Conservation (phyloP, 2,329 filamentous ascomycete species). For the Chaetoscypha palmicola region DNA sequence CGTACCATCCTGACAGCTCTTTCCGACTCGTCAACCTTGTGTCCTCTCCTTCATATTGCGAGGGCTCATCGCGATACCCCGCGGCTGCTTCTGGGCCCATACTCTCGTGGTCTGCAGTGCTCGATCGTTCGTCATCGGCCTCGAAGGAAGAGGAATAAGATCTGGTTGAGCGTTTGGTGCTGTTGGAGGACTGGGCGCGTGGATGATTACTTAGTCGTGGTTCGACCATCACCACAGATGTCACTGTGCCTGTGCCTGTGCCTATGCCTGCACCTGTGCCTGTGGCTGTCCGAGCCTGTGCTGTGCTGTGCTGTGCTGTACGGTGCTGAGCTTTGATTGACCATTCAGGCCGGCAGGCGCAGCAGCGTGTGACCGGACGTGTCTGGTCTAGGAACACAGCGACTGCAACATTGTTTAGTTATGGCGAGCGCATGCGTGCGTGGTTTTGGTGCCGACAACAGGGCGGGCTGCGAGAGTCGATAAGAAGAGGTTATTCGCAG, state of each 20-base stretch:
- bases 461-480: too few relatives aligned
- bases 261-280: background rate
- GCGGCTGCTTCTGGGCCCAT: slow-evolving; percentile 33
- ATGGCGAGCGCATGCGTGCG: too few relatives aligned
- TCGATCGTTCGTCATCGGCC: slow-evolving; percentile 62
- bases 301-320: background rate
- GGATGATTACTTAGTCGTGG: slow-evolving; percentile 14
- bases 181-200: slow-evolving; percentile 25
- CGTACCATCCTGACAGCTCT: slow-evolving; percentile 91
- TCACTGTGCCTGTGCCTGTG: background rate
- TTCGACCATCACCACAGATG: background rate
- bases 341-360: slow-evolving; percentile 1
- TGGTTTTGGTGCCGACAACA: too few relatives aligned
- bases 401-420: background rate
- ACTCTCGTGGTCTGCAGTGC: slow-evolving; percentile 26
- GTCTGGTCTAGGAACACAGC: background rate
- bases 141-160: slow-evolving; percentile 57
- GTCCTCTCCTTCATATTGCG: slow-evolving; percentile 73
- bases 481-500: too few relatives aligned
- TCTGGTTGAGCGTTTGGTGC: slow-evolving; percentile 46
- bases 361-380: slow-evolving; percentile 1
- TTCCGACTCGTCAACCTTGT: slow-evolving; percentile 77
- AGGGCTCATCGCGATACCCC: slow-evolving; percentile 29
- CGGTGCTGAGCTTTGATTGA: slow-evolving; percentile 1
- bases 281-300: background rate